These are phyloP conservation scores for Blakeslea trispora DNA, from an alignment of 371 early-diverging fungal species.

Conservation along the genomic window DNA sequence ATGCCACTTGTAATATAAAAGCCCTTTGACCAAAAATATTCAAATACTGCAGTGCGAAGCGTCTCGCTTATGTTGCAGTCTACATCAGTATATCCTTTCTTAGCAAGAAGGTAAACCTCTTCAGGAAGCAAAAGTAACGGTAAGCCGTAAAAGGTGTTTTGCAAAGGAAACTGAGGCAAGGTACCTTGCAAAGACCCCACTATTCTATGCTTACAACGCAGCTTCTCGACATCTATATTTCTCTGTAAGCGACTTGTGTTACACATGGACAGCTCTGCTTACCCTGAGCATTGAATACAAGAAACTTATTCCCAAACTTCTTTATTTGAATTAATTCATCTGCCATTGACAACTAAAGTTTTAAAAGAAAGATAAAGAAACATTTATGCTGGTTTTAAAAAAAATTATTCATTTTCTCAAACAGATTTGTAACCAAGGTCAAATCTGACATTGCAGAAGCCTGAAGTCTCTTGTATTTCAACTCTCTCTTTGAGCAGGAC, in stretches of 20 bases:
- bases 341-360: neutral
- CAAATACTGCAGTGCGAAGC: slow-evolving; percentile 28
- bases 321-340: slow-evolving; percentile 33
- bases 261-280: neutral
- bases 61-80: neutral
- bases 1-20: slow-evolving; percentile 56
- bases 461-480: no score
- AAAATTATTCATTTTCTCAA: no score
- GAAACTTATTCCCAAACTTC: slow-evolving; percentile 16
- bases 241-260: neutral
- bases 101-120: slow-evolving; percentile 48
- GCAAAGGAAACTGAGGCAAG: slow-evolving; percentile 53
- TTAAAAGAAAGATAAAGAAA: neutral
- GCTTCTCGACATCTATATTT: slow-evolving; percentile 36
- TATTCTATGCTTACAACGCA: slow-evolving; percentile 53
- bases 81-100: slow-evolving; percentile 33
- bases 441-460: no score
- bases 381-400: no score
- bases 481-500: no score
- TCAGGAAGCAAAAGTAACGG: slow-evolving; percentile 57
- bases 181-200: slow-evolving; percentile 59
- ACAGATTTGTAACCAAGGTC: no score
- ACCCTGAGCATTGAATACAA: slow-evolving; percentile 31
- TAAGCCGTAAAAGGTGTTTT: slow-evolving; percentile 55
- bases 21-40: slow-evolving; percentile 54